Base-by-base conservation (phyloP, 768 basidiomycete genomes). In the Austroboletus festivus region DNA sequence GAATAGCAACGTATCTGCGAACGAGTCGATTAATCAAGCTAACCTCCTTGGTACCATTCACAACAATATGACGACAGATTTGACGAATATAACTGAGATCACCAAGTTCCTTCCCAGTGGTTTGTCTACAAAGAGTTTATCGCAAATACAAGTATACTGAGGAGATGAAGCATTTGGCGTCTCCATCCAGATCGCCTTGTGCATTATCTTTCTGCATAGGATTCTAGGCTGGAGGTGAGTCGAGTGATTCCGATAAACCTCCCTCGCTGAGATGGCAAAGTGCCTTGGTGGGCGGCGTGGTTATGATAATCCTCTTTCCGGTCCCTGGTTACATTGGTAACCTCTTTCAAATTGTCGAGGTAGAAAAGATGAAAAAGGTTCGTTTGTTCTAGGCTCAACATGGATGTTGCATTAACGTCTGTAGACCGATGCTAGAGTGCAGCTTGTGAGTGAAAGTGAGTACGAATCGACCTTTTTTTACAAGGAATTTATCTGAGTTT, bases 31-130 rank as follows among this genome's bases (percentile, higher is more conserved):
- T 15, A 62, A 64, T 42, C 59, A 65, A n/a, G 66, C 66, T 7
- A 82, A 83, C 59, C 65, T 87, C n/a, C 76, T 82, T 22, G 88
- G 89, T 12, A 85, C 80, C 59, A 82, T 90, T 59, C 89, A 85
- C 63, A 89, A 88, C 45, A 67, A 89, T 7, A 76, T 87, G 33
- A 81, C 86, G 5, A 81, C 82, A 24, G 59, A 50, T 45, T 26
- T 40, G 43, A 46, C 34, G 23, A 56, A 28, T 33, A 20, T 57
- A 5, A 56, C 46, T 5, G 53, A 49, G 26, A 51, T 42, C 12
- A 33, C 15, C 15, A 15, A 33, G 9, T 33, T 7, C 31, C 31
- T 33, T 33, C 31, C 31, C 10, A 33, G 15, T 13, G 31, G 31
- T 33, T 4, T 33, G 31, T 33, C 7, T 3, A 5, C 12, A 47